These are phyloP conservation scores for Athelia psychrophila DNA, from an alignment of 1,284 basidiomycete species.

Conservation along the genomic window DNA sequence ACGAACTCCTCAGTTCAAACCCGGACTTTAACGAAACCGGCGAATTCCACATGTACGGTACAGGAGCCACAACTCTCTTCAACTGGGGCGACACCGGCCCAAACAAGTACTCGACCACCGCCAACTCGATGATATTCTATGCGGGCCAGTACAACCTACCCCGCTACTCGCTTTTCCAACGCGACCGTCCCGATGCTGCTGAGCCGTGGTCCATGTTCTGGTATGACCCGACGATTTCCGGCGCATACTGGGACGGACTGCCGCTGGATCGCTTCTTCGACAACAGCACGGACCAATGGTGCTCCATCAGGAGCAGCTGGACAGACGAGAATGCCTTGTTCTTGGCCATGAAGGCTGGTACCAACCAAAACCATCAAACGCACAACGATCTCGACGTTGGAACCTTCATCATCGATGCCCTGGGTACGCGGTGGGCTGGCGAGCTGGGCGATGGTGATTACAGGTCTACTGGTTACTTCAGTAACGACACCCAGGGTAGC, in stretches of 20 bases:
- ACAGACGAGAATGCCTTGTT: constrained; percentile 83
- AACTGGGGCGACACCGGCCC: constrained; percentile 93
- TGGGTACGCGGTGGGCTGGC: constrained; percentile 94
- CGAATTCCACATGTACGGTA: constrained; percentile 88
- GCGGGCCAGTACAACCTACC: constrained; percentile 67
- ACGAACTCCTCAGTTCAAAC: constrained; percentile 72
- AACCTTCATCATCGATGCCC: constrained; percentile 93
- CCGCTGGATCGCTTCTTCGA: constrained; percentile 84
- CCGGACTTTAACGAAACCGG: constrained; percentile 74
- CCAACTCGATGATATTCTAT: constrained; percentile 76
- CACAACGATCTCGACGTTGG: constrained; percentile 94
- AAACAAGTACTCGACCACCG: constrained; percentile 89
- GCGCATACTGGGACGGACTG: constrained; percentile 90
- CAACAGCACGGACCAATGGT: constrained; percentile 76
- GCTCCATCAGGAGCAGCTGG: constrained; percentile 90
- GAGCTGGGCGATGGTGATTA: constrained; percentile 93
- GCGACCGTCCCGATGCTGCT: constrained; percentile 85
- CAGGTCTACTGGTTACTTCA: constrained; percentile 69
- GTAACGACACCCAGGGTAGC: constrained; percentile 61
- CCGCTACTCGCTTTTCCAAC: constrained; percentile 84
- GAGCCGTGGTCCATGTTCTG: constrained; percentile 98
- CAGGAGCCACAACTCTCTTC: constrained; percentile 86
- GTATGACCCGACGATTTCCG: constrained; percentile 83
- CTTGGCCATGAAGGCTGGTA: constrained; percentile 88
- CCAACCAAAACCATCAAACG: constrained; percentile 77